Base-by-base conservation (phyloP, 148 eudicot species). In the Dysphania ambrosioides region DNA sequence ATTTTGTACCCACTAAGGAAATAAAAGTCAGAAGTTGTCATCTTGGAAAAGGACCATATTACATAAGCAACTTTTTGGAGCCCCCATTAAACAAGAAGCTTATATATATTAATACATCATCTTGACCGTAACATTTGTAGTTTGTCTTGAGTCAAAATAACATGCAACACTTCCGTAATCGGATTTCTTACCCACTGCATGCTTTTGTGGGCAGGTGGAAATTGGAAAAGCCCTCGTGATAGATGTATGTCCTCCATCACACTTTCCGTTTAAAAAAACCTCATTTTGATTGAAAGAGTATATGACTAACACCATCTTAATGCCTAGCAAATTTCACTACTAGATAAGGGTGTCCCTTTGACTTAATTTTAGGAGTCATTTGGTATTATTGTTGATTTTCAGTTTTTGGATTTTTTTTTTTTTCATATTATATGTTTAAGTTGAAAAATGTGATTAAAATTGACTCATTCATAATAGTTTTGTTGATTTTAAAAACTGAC, bases 201-300 rank as follows among this genome's bases (percentile, higher is more conserved):
- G 6, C 5, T 61, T 61, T 27, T 61, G 18, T 30, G 1, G 19
- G 41, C 41, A 34, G 42, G 53, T 29, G 23, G 34, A 23, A n/a
- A n/a, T n/a, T 75, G 38, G 65, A 42, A 66, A 68, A 57, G 55
- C 68, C 72, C 53, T 38, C 38, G 12, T 23, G 18, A 67, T 58
- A 19, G 18, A 67, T 58, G 26, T 24, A 24, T 40, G 58, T 69
- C 41, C 13, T 31, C 15, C 59, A n/a, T 38, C 6, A n/a, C 34
- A 40, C 65, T 26, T 19, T 31, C 5, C 13, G 24, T 23, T 7
- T 30, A 11, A 26, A n/a, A 4, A 24, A 19, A 6, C 51, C 38
- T 26, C 8, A 65, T 64, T 59, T 36, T 41, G 5, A 2, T 18
- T 24, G 36, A 27, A n/a, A n/a, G n/a, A 23, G 34, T 41, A 49